A percentile compares a stretch with the other conserved stretches of the same genome.
Conservation (phyloP, 192 early-diverging fungal genomes). For the Coemansia biformis region DNA sequence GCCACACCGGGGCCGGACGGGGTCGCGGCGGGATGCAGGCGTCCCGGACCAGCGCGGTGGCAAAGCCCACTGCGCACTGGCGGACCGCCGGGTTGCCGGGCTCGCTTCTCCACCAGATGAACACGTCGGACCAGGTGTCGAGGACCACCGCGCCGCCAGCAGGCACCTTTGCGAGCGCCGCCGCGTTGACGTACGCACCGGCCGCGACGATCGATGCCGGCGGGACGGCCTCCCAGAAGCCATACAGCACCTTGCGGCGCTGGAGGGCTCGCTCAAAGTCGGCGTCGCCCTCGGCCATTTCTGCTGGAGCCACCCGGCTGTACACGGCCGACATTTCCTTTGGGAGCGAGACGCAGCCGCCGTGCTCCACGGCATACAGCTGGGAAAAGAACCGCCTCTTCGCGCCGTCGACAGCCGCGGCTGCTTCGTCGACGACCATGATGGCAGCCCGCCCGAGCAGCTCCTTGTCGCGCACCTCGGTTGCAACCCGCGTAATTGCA, state of each 20-base stretch:
- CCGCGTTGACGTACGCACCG: conserved; percentile 35
- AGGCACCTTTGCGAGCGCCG: conserved; percentile 37
- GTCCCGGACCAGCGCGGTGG: conserved; percentile 37
- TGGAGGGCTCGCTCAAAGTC: conserved; percentile 44
- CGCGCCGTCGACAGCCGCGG: conserved; percentile 19
- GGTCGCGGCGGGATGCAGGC: conserved; percentile 40
- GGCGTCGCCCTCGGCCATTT: conserved; percentile 30
- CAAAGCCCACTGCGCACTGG: conserved; percentile 40
- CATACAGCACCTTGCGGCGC: conserved; percentile 44
- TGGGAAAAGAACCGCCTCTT: conserved; percentile 38
- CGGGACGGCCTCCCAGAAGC: conserved; percentile 46
- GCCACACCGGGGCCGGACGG: conserved; percentile 41
- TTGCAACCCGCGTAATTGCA: conserved; percentile 34
- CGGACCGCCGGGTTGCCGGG: conserved; percentile 37
- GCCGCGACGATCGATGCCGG: conserved; percentile 41
- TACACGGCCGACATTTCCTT: conserved; percentile 20
- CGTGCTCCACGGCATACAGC: conserved; percentile 24
- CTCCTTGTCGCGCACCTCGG: conserved; percentile 46
- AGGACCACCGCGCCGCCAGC: conserved; percentile 40
- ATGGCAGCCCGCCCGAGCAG: conserved; percentile 27
- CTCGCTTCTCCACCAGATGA: conserved; percentile 50
- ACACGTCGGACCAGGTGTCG: conserved; percentile 48
- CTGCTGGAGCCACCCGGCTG: conserved; percentile 28
- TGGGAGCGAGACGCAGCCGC: conserved; percentile 6
- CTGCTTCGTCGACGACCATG: conserved; percentile 26